phyloP scores from a whole-genome alignment of 768 basidiomycete species.

The Cyathus striatus region DNA sequence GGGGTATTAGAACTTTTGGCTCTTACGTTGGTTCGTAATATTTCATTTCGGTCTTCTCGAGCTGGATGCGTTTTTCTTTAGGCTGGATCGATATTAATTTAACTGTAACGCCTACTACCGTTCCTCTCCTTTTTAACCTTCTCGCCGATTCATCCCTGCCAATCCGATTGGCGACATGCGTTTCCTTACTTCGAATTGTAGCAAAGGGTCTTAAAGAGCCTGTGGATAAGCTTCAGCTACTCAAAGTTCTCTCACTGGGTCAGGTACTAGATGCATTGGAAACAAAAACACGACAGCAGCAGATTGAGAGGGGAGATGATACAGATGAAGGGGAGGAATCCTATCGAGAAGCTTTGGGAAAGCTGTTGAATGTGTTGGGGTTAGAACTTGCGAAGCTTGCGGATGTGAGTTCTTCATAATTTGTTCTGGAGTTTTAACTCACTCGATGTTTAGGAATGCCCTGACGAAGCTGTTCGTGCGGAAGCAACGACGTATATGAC shows the following conservation, averaged over 20 bases:
- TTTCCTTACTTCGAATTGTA: conserved; percentile 79
- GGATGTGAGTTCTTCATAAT: conserved; percentile 53
- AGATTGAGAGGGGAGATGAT: conserved; percentile 58
- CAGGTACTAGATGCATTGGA: conserved; percentile 81
- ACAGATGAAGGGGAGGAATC: conserved; percentile 86
- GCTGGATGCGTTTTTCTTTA: no score
- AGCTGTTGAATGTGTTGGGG: conserved; percentile 76
- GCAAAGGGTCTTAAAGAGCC: conserved; percentile 92
- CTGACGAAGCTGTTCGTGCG: conserved; percentile 51
- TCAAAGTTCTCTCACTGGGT: conserved; percentile 84
- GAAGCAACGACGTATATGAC: conserved; percentile 63
- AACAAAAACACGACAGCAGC: conserved; percentile 63
- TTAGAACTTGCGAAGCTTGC: conserved; percentile 76
- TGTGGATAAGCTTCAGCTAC: conserved; percentile 80
- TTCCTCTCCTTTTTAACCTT: conserved; percentile 79
- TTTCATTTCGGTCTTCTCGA: not conserved
- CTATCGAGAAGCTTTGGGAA: conserved; percentile 86
- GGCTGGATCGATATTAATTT: conserved; percentile 98
- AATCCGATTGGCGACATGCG: conserved; percentile 79
- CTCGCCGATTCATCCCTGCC: conserved; percentile 73
- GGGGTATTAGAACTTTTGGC: conserved; percentile 88
- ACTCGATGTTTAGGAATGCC: conserved; percentile 42
- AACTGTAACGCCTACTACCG: conserved; percentile 86
- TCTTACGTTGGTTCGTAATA: conserved; percentile 85
- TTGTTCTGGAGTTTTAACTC: conserved; percentile 7